Evolutionary conservation across 139 green algal genomes (phyloP), one percentile per base, ranked within the genome.

Genomic region (Tetradesmus lagerheimii): DNA sequence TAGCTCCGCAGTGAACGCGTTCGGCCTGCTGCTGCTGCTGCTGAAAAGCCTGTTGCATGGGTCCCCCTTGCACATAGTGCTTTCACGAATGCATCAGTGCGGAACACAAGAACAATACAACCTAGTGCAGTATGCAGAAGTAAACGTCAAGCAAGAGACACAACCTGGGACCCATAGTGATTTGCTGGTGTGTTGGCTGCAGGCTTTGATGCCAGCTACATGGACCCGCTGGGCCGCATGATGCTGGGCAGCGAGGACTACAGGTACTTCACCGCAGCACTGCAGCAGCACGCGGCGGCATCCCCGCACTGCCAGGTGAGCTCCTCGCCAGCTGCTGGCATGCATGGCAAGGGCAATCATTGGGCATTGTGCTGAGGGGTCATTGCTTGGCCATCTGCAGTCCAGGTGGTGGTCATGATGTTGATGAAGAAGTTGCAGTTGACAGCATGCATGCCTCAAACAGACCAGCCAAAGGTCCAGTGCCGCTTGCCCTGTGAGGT

Each of bases 201-300:
- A 84, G 83, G 89, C n/a, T 93, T 89, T 87, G 93, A 95, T 71
- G 91, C 92, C 9, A 84, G 77, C 53, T 95, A 91, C 92, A 93
- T 94, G 93, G 93, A 95, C 85, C 90, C 87, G 1, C 91, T 95
- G n/a, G 93, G 86, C 0, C 89, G 91, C 76, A 93, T 94, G 91
- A 93, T 92, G 34, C 87, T 94, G 27, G 82, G 84, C 39, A 92
- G 85, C 62, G 87, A 92, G 4, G 93, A 95, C 76, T 95, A 91
- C 83, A 80, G 83, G 1, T 82, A 37, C 37, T 45, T 82, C 18
- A 82, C 37, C 25, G 76, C 76, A 4, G 76, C 76, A n/a, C 71
- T 79, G 31, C 71, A 79, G 71, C 31, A 37, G 71, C 31, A 37
- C 31, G 71, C 71, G n/a, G 31, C 71, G 71, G n/a, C n/a, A 15